Evolutionary conservation across 768 basidiomycete genomes (phyloP).

Genomic region (Termitomyces sp.): DNA sequence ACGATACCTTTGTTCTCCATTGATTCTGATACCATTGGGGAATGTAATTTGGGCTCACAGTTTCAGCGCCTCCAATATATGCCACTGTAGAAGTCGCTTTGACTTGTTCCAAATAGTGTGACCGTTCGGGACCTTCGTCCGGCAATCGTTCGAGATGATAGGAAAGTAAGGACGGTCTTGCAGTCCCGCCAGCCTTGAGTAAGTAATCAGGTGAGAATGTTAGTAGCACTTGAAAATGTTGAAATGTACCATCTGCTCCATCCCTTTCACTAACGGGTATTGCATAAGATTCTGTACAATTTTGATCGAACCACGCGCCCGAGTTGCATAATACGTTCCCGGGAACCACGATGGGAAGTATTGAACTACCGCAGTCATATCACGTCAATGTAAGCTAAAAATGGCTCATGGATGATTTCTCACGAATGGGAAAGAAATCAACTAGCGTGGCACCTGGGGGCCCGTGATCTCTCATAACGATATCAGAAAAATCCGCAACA

Average conservation of each 20-base stretch:
- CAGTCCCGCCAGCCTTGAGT: background rate
- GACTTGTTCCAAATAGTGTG: conserved; percentile 6
- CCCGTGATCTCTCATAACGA: background rate
- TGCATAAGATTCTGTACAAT: background rate
- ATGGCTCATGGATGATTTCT: background rate
- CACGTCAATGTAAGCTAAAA: too few relatives aligned
- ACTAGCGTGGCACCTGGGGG: conserved; percentile 5
- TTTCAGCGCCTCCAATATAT: conserved; percentile 27
- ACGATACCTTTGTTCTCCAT: conserved; percentile 6
- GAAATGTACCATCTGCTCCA: conserved; percentile 24
- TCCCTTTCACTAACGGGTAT: conserved; percentile 6
- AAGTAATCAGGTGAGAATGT: background rate
- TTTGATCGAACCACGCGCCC: conserved; percentile 12
- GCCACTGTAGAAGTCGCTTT: conserved; percentile 12
- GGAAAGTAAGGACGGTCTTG: background rate
- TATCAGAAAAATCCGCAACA: background rate
- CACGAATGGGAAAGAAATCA: conserved; percentile 13
- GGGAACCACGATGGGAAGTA: conserved; percentile 27
- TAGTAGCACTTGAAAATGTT: background rate
- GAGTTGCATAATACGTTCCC: conserved; percentile 15
- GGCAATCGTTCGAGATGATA: background rate
- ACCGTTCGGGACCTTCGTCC: background rate
- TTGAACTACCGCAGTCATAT: conserved; percentile 15
- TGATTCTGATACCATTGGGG: background rate
- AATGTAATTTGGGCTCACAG: conserved; percentile 18